phyloP scores from a whole-genome alignment of 805 yeast genomes.

The Kuraishia floccosa region DNA sequence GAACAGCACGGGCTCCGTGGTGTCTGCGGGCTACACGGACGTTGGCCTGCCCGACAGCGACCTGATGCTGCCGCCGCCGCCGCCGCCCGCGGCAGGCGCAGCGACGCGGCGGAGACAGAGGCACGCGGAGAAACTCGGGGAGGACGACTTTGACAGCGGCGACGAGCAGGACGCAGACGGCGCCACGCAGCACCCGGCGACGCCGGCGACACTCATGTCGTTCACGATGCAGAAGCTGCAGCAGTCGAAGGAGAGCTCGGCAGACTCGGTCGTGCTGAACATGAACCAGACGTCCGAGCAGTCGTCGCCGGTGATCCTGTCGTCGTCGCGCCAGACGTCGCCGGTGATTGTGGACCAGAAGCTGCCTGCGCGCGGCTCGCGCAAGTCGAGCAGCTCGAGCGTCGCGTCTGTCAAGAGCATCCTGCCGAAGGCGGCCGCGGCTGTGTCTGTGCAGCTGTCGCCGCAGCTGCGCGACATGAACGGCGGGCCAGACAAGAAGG shows the following conservation, averaged over 20 bases:
- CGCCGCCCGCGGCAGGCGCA: conserved; percentile 13
- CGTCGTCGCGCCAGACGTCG: conserved; percentile 12
- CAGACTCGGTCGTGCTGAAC: conserved; percentile 17
- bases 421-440: background rate
- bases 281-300: conserved; percentile 18
- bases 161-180: no score
- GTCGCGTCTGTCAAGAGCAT: conserved; percentile 1
- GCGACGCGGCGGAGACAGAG: no score
- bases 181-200: conserved; percentile 9
- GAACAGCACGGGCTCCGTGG: no score
- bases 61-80: conserved; percentile 14
- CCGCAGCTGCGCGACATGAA: background rate
- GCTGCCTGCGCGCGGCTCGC: background rate
- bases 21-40: no score
- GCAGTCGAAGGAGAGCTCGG: conserved; percentile 1
- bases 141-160: no score
- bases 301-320: conserved; percentile 25
- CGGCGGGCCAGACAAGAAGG: conserved; percentile 33
- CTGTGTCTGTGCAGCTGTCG: background rate
- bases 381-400: conserved; percentile 5
- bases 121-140: no score
- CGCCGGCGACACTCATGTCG: conserved; percentile 21
- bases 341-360: background rate
- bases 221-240: conserved; percentile 7
- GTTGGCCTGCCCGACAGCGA: conserved; percentile 7